A percentile compares a stretch with the other conserved stretches of the same genome.
Conservation (phyloP, 1,284 basidiomycete genomes). For the Phaffia rhodozyma region DNA sequence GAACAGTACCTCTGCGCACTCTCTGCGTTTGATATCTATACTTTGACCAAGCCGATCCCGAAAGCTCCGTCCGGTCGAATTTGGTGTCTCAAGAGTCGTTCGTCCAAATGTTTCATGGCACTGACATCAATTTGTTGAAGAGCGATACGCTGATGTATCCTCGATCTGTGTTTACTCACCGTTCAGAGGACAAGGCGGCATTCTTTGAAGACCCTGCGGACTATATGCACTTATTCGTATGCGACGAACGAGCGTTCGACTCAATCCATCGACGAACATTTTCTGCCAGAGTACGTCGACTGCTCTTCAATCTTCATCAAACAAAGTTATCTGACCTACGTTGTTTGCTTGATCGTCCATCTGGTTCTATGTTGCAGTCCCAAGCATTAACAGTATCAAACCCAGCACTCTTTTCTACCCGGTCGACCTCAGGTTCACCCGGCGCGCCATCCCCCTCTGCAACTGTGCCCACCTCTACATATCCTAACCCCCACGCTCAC, state of each 20-base stretch:
- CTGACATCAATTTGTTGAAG: background rate
- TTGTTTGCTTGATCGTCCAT: background rate
- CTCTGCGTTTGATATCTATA: constrained; percentile 73
- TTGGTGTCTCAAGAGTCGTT: constrained; percentile 62
- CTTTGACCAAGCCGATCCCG: constrained; percentile 47
- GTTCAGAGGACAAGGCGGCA: constrained; percentile 59
- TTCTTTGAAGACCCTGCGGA: constrained; percentile 74
- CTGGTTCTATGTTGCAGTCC: background rate
- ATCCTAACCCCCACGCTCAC: background rate
- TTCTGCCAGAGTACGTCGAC: constrained; percentile 1
- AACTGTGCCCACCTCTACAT: background rate
- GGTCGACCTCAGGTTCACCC: background rate
- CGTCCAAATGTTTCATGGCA: constrained; percentile 12
- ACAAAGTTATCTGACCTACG: background rate
- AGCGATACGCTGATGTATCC: background rate
- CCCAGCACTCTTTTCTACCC: background rate
- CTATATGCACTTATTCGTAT: constrained; percentile 69
- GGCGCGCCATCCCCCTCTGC: background rate
- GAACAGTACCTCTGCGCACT: constrained; percentile 63
- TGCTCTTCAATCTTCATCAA: background rate
- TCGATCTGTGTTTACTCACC: background rate
- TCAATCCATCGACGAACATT: constrained; percentile 7
- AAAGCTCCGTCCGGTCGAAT: constrained; percentile 47
- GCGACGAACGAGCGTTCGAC: constrained; percentile 39
- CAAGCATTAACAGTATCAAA: constrained; percentile 1